Conservation (phyloP, 495 filamentous ascomycete genomes). For the Copromyces sp. region DNA sequence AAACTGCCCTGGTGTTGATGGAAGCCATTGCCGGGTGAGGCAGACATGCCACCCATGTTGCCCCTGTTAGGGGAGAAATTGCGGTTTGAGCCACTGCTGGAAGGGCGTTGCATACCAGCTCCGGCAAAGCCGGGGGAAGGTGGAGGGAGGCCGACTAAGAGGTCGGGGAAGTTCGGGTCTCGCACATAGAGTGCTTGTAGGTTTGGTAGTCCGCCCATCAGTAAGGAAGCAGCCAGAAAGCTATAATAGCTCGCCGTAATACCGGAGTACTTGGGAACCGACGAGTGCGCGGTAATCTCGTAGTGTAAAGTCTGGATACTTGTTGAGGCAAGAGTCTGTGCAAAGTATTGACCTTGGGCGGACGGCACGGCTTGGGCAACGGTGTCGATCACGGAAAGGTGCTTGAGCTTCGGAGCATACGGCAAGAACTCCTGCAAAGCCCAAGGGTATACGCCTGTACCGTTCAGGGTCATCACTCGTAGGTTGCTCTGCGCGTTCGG, state of each 20-base stretch:
- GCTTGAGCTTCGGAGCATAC: slow-evolving; percentile 48
- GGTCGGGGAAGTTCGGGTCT: slow-evolving; percentile 67
- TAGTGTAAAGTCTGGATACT: slow-evolving; percentile 64
- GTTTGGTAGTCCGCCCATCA: slow-evolving; percentile 60
- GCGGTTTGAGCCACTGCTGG: slow-evolving; percentile 20
- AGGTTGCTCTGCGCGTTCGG: slow-evolving; percentile 42
- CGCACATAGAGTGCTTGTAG: slow-evolving; percentile 75
- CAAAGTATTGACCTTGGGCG: slow-evolving; percentile 31
- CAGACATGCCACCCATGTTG: neutral
- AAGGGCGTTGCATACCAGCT: slow-evolving; percentile 25
- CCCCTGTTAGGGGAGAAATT: slow-evolving; percentile 1
- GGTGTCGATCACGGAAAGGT: slow-evolving; percentile 55
- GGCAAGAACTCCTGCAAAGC: slow-evolving; percentile 55
- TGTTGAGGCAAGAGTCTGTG: slow-evolving; percentile 55
- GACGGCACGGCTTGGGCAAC: slow-evolving; percentile 56
- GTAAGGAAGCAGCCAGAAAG: slow-evolving; percentile 74
- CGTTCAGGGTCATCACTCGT: slow-evolving; percentile 49
- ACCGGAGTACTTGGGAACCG: slow-evolving; percentile 44
- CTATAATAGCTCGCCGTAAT: slow-evolving; percentile 65
- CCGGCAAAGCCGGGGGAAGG: slow-evolving; percentile 44
- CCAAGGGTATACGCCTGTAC: slow-evolving; percentile 55
- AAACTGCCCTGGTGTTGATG: slow-evolving; percentile 14
- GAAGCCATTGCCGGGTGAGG: slow-evolving; percentile 2
- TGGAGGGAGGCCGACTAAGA: slow-evolving; percentile 53
- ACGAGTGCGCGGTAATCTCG: slow-evolving; percentile 60